A percentile compares a stretch with the other conserved stretches of the same genome.
These are phyloP conservation scores for Auricularia sp. DNA, from an alignment of 768 basidiomycete genomes.

Conservation along the genomic window DNA sequence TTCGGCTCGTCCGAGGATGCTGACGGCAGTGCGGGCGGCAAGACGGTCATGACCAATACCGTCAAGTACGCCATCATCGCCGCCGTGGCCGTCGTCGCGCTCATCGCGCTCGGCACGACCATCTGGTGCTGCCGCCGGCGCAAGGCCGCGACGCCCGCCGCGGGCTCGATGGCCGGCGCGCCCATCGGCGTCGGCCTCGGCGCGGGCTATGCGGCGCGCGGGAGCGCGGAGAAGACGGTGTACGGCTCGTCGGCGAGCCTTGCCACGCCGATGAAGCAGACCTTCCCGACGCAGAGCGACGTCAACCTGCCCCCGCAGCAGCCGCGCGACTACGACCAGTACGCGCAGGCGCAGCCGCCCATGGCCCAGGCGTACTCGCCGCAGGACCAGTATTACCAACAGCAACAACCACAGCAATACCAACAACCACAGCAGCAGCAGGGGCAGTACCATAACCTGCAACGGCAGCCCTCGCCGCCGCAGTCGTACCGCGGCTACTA, in stretches of 20 bases:
- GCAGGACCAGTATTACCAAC: not conserved
- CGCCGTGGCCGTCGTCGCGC: slow-evolving; percentile 4
- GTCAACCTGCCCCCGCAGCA: not conserved
- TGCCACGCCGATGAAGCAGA: not conserved
- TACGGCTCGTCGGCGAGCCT: not conserved
- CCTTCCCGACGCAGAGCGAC: not conserved
- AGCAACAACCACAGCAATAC: not conserved
- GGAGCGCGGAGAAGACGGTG: not conserved
- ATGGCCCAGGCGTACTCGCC: not conserved
- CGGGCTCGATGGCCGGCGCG: too few relatives aligned
- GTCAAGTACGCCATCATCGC: slow-evolving; percentile 7
- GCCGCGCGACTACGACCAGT: not conserved
- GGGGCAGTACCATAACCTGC: not conserved
- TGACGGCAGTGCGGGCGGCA: not conserved
- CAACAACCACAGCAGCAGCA: not conserved
- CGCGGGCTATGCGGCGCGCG: not conserved
- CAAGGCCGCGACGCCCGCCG: not conserved
- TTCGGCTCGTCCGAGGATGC: not conserved
- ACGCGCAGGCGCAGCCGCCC: not conserved
- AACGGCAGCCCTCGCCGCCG: not conserved
- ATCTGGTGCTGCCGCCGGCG: not conserved
- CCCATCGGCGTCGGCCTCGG: too few relatives aligned
- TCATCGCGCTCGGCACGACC: not conserved
- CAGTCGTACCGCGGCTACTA: too few relatives aligned
- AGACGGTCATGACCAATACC: not conserved